Evolutionary conservation across 2,329 filamentous ascomycete species (phyloP).

Genomic region (Fusarium nelsonii): DNA sequence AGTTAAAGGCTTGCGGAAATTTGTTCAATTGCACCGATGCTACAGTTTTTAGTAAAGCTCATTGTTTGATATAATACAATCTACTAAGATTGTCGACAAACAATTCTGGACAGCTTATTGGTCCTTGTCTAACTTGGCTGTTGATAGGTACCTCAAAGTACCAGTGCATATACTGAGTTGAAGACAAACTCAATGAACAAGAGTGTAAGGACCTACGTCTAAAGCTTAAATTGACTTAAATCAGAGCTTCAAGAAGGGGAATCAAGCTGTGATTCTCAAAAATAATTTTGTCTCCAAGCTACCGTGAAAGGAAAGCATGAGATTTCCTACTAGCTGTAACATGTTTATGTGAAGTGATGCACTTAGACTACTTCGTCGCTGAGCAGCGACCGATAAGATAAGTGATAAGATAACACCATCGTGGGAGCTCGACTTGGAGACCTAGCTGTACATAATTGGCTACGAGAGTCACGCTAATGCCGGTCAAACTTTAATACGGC

Average conservation of each 20-base stretch:
- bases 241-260: too few relatives aligned
- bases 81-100: background rate
- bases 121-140: background rate
- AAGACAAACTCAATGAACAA: too few relatives aligned
- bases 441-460: constrained; percentile 4
- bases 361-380: background rate
- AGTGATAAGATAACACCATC: constrained; percentile 21
- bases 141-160: too few relatives aligned
- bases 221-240: too few relatives aligned
- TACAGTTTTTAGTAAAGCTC: background rate
- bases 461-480: constrained; percentile 22
- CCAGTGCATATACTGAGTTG: too few relatives aligned
- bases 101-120: background rate
- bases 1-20: fast-evolving
- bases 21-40: background rate
- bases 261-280: too few relatives aligned
- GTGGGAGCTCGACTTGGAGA: background rate
- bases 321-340: background rate
- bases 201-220: too few relatives aligned
- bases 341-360: background rate
- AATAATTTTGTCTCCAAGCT: too few relatives aligned
- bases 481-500: constrained; percentile 54
- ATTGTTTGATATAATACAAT: background rate
- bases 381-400: constrained; percentile 32
- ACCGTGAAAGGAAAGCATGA: too few relatives aligned